Evolutionary conservation across 495 filamentous ascomycete species (phyloP).

Genomic region (Parathielavia hyrcaniae): DNA sequence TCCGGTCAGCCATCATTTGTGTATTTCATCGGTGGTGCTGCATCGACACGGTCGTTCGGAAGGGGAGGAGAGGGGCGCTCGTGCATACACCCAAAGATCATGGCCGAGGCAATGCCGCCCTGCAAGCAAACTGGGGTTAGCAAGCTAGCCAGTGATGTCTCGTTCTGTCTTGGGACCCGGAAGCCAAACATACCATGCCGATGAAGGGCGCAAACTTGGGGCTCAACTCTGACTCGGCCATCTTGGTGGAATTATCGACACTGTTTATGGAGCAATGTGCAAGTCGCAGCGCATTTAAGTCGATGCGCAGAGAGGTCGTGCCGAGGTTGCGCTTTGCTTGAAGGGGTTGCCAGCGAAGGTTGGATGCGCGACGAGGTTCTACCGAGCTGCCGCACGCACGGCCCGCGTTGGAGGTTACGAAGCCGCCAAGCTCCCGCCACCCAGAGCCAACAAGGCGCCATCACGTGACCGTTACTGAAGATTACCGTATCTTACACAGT

Average conservation of each 20-base stretch:
- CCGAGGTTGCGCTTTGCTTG: neutral
- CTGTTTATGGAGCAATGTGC: neutral
- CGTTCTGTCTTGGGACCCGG: neutral
- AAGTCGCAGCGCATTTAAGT: neutral
- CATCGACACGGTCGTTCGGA: neutral
- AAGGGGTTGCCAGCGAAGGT: conserved; percentile 8
- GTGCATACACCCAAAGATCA: conserved; percentile 86
- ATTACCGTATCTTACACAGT: no score
- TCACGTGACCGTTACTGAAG: conserved; percentile 4
- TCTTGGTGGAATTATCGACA: conserved; percentile 31
- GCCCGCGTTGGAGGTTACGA: conserved; percentile 15
- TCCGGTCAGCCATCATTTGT: conserved; percentile 27
- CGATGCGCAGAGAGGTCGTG: neutral
- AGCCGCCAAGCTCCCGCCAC: conserved; percentile 18
- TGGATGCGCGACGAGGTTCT: conserved; percentile 8
- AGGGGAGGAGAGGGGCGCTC: conserved; percentile 20
- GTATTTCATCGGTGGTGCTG: neutral
- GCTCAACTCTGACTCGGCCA: conserved; percentile 62
- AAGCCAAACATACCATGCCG: conserved; percentile 65
- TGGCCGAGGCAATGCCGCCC: conserved; percentile 85
- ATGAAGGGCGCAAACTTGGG: conserved; percentile 96
- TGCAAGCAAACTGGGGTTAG: conserved; percentile 41
- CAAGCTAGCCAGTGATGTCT: conserved; percentile 14
- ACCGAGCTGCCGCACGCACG: neutral
- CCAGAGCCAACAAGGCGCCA: conserved; percentile 5